Conservation (phyloP, 1,284 basidiomycete species). For the Schizophyllum amplum region DNA sequence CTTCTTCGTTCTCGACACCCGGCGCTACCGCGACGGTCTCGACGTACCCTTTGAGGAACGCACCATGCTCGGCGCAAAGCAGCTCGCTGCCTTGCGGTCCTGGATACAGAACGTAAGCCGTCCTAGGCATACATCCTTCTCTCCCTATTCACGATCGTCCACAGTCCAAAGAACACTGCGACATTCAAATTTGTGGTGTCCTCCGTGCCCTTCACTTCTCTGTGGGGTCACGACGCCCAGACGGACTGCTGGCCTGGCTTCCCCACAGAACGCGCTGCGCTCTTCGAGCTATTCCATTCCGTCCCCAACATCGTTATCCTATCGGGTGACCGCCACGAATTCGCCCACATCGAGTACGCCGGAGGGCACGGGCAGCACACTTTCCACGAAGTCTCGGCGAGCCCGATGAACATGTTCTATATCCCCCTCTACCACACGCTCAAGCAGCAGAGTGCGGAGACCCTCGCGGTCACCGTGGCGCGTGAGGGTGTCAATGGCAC, state of each 20-base stretch:
- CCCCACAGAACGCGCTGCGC: conserved; percentile 48
- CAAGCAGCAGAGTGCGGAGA: conserved; percentile 31
- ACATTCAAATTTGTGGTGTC: conserved; percentile 79
- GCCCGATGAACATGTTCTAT: conserved; percentile 71
- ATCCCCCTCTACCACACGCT: conserved; percentile 53
- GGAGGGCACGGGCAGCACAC: conserved; percentile 25
- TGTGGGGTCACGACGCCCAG: conserved; percentile 67
- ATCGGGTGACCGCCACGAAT: conserved; percentile 74
- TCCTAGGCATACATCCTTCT: not conserved
- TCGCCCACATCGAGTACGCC: conserved; percentile 56
- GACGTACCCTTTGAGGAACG: conserved; percentile 13
- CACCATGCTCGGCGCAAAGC: conserved; percentile 70
- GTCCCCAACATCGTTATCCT: conserved; percentile 69
- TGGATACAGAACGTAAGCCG: conserved; percentile 58
- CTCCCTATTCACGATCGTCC: not conserved
- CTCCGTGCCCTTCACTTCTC: conserved; percentile 71
- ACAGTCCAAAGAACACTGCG: conserved; percentile 63
- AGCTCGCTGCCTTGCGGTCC: conserved; percentile 53
- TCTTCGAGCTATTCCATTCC: conserved; percentile 52
- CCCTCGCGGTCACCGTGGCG: conserved; percentile 19
- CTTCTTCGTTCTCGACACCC: conserved; percentile 78
- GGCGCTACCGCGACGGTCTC: conserved; percentile 49
- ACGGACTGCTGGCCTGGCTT: conserved; percentile 71
- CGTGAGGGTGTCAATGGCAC: conserved; percentile 12
- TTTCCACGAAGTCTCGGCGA: conserved; percentile 36